phyloP scores from a whole-genome alignment of 257 asterid genomes.

The Avicennia marina region DNA sequence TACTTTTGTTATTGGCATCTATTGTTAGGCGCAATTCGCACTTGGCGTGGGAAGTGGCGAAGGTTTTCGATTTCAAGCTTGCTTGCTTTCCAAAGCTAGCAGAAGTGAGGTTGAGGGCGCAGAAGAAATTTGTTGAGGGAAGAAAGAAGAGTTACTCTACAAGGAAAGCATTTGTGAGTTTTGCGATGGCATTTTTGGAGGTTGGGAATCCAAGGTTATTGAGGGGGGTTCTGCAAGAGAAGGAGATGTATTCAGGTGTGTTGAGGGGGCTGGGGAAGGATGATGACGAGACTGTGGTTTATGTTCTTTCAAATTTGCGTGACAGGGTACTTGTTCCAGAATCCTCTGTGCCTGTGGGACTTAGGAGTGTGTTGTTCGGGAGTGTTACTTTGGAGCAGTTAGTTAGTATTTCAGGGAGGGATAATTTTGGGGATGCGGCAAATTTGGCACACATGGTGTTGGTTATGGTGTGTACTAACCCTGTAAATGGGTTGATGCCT shows the following conservation, averaged over 20 bases:
- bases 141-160: constrained; percentile 51
- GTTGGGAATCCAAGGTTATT: constrained; percentile 70
- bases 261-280: constrained; percentile 81
- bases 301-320: constrained; percentile 47
- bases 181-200: constrained; percentile 79
- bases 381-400: constrained; percentile 85
- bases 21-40: constrained; percentile 57
- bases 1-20: constrained; percentile 54
- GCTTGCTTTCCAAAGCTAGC: constrained; percentile 50
- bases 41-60: constrained; percentile 75
- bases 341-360: constrained; percentile 73
- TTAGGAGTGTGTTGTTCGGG: constrained; percentile 91
- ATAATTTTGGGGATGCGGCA: constrained; percentile 50
- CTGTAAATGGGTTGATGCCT: constrained; percentile 88
- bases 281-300: constrained; percentile 61
- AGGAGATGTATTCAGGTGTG: constrained; percentile 86
- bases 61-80: constrained; percentile 63
- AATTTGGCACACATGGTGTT: constrained; percentile 64
- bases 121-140: constrained; percentile 36
- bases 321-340: constrained; percentile 70
- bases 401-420: constrained; percentile 59
- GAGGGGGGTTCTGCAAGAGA: constrained; percentile 82
- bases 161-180: constrained; percentile 66
- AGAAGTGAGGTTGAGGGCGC: constrained; percentile 52
- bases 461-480: constrained; percentile 66